Percentiles rank a stretch among this genome's conserved stretches.
phyloP scores from a whole-genome alignment of 306 rosid genomes.

The Gastrolobium bilobum region DNA sequence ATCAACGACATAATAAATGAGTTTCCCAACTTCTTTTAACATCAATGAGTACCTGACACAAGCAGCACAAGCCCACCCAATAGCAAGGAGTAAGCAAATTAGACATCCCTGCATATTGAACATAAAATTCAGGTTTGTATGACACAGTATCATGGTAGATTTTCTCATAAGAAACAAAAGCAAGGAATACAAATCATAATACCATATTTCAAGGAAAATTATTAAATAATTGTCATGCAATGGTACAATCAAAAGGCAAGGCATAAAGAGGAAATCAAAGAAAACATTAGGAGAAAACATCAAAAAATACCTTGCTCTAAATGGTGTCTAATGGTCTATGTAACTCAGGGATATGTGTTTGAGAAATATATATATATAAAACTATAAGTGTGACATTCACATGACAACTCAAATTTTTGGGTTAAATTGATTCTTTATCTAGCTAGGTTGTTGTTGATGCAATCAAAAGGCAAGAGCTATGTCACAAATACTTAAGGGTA shows the following conservation, averaged over 20 bases:
- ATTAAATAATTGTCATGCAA: background rate
- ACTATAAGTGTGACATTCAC: too few species aligned
- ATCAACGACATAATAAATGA: background rate
- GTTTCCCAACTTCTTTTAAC: conserved; percentile 30
- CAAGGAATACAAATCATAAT: background rate
- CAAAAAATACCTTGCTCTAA: too few species aligned
- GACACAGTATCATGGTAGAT: background rate
- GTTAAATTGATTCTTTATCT: too few species aligned
- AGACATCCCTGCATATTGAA: conserved; percentile 74
- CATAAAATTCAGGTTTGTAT: conserved; percentile 6
- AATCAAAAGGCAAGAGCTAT: too few species aligned
- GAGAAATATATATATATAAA: too few species aligned
- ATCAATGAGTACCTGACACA: conserved; percentile 73
- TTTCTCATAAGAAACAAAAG: conserved; percentile 23
- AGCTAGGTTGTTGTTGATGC: too few species aligned
- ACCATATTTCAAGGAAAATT: background rate
- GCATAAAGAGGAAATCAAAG: background rate
- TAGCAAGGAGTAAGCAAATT: conserved; percentile 75
- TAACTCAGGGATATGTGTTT: too few species aligned
- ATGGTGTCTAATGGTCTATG: too few species aligned
- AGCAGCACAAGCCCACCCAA: conserved; percentile 92
- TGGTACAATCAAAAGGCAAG: conserved; percentile 10
- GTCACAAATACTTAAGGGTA: too few species aligned
- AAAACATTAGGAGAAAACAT: too few species aligned
- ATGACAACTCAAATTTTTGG: too few species aligned